These are phyloP conservation scores for Aspergillus novoparasiticus DNA, from an alignment of 2,329 filamentous ascomycete species.

Conservation along the genomic window DNA sequence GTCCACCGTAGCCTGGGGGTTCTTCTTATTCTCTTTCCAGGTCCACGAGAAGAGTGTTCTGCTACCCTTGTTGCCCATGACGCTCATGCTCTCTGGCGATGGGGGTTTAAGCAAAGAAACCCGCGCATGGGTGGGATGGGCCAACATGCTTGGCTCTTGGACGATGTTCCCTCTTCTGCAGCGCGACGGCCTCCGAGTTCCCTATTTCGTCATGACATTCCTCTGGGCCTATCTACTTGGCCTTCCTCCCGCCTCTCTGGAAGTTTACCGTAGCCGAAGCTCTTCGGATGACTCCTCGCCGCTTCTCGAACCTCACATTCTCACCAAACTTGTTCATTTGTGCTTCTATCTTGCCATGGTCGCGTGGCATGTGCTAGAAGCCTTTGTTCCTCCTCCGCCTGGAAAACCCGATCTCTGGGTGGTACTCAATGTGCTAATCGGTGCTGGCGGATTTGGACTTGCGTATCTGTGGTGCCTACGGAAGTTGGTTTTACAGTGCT, in stretches of 20 bases:
- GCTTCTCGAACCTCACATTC: slow-evolving; percentile 52
- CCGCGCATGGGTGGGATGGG: slow-evolving; percentile 93
- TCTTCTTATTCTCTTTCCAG: slow-evolving; percentile 97
- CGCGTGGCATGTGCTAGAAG: slow-evolving; percentile 78
- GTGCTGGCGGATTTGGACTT: slow-evolving; percentile 79
- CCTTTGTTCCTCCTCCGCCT: slow-evolving; percentile 66
- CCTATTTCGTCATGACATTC: slow-evolving; percentile 80
- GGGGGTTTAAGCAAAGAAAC: slow-evolving; percentile 75
- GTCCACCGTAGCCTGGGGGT: slow-evolving; percentile 87
- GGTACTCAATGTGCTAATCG: slow-evolving; percentile 84
- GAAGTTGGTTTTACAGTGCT: slow-evolving; percentile 51
- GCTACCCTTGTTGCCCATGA: slow-evolving; percentile 91
- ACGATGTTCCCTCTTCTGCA: slow-evolving; percentile 91
- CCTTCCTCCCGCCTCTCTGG: slow-evolving; percentile 74
- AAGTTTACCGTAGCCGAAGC: slow-evolving; percentile 63
- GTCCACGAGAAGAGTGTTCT: slow-evolving; percentile 98
- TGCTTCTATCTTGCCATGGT: slow-evolving; percentile 77
- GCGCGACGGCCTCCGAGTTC: slow-evolving; percentile 79
- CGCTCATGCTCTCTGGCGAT: slow-evolving; percentile 75
- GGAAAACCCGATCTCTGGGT: slow-evolving; percentile 93
- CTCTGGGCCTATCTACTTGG: slow-evolving; percentile 92
- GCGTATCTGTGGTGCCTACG: slow-evolving; percentile 92
- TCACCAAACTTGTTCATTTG: slow-evolving; percentile 72
- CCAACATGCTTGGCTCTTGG: slow-evolving; percentile 86
- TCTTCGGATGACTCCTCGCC: slow-evolving; percentile 36